Evolutionary conservation across 164 flowering plant genomes (phyloP).

Genomic region (Nymphaea thermarum): DNA sequence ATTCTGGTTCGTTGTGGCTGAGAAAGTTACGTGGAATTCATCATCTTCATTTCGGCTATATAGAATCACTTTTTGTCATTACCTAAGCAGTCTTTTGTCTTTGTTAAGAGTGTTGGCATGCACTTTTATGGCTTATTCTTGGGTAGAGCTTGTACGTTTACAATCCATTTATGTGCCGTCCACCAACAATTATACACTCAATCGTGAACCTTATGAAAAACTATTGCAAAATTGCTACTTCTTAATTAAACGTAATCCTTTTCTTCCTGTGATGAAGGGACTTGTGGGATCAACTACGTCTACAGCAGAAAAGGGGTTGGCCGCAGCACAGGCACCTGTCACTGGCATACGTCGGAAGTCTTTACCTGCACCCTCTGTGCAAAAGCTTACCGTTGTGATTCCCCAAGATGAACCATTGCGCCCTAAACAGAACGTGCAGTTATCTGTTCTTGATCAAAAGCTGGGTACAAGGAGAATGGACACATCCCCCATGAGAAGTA

Average conservation of each 20-base stretch:
- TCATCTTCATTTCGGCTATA: too few species aligned
- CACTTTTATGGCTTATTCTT: background rate
- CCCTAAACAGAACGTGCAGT: background rate
- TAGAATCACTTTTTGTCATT: too few species aligned
- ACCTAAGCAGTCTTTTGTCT: too few species aligned
- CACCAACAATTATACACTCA: background rate
- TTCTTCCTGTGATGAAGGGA: background rate
- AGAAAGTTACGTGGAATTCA: too few species aligned
- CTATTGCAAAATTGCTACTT: too few species aligned
- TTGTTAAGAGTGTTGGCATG: too few species aligned
- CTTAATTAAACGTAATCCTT: background rate
- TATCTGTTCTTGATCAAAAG: background rate
- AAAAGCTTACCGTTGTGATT: background rate
- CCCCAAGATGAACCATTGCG: background rate
- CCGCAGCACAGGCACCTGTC: background rate
- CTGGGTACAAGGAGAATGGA: background rate
- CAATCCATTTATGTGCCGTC: background rate
- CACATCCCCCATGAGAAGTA: conserved; percentile 27
- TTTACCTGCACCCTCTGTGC: background rate
- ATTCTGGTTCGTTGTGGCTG: too few species aligned
- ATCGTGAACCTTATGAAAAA: too few species aligned
- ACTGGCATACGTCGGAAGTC: background rate
- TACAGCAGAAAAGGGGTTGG: background rate
- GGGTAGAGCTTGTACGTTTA: background rate
- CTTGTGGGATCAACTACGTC: background rate